phyloP scores from a whole-genome alignment of 2,329 filamentous ascomycete species.

The Penicillium sp. region DNA sequence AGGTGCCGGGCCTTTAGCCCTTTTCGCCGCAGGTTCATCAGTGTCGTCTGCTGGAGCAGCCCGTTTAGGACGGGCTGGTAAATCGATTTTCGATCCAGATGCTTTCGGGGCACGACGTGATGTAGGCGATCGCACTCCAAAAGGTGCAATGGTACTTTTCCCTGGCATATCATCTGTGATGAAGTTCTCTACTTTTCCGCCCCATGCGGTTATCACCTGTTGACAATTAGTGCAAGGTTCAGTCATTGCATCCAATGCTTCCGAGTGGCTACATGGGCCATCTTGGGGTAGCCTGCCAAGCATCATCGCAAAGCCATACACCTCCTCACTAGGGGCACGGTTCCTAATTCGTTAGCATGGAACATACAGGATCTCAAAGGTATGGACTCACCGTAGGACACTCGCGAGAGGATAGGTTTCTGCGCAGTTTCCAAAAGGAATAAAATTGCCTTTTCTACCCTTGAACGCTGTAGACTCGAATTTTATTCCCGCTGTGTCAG shows the following conservation, averaged over 20 bases:
- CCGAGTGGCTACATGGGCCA: too few species aligned
- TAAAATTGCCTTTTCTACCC: rapidly evolving
- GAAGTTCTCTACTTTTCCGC: neutral
- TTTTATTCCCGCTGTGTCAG: neutral
- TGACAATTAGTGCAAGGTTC: neutral
- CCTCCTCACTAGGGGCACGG: neutral
- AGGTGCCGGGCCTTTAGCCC: neutral
- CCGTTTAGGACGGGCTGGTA: neutral
- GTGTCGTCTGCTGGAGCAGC: neutral
- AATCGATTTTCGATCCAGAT: neutral
- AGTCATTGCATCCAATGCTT: neutral
- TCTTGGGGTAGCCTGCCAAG: too few species aligned
- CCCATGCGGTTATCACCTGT: neutral
- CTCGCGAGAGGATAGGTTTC: neutral
- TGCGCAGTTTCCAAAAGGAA: neutral
- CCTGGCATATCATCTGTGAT: neutral
- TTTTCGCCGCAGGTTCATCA: neutral
- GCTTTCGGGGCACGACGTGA: neutral
- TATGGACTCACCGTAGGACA: neutral
- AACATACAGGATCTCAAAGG: neutral
- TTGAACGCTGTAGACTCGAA: rapidly evolving
- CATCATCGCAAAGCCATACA: neutral
- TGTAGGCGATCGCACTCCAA: neutral
- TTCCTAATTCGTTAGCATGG: neutral
- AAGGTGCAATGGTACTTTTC: too few species aligned